These are phyloP conservation scores for Patellifolia procumbens DNA, from an alignment of 179 eudicot species.

Conservation along the genomic window DNA sequence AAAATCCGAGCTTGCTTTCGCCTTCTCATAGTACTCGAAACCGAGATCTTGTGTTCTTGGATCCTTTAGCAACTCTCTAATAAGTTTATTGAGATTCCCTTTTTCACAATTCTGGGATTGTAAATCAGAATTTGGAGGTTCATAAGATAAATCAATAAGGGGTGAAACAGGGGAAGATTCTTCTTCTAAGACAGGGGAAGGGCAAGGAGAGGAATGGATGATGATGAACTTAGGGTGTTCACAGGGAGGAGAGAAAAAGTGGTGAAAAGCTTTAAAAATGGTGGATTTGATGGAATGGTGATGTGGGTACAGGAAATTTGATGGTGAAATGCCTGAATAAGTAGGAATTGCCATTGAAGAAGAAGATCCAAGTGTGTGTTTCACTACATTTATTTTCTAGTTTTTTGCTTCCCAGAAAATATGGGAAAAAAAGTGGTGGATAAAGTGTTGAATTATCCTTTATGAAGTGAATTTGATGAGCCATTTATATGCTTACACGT, in stretches of 20 bases:
- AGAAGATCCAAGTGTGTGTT: background rate
- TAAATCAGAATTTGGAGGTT: slow-evolving; percentile 17
- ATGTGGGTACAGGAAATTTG: slow-evolving; percentile 33
- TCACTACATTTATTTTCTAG: background rate
- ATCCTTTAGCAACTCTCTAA: slow-evolving; percentile 44
- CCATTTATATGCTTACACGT: slow-evolving; percentile 35
- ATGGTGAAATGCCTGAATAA: slow-evolving; percentile 42
- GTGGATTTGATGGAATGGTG: slow-evolving; percentile 29
- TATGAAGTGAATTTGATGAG: slow-evolving; percentile 22
- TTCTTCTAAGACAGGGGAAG: slow-evolving; percentile 43
- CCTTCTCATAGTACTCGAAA: slow-evolving; percentile 54
- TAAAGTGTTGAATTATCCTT: slow-evolving; percentile 14
- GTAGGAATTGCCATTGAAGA: slow-evolving; percentile 42
- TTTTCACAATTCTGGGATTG: slow-evolving; percentile 13
- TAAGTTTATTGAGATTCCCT: slow-evolving; percentile 37
- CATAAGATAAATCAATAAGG: slow-evolving; percentile 35
- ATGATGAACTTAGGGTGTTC: slow-evolving; percentile 26
- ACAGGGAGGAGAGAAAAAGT: slow-evolving; percentile 33
- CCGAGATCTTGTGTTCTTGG: slow-evolving; percentile 53
- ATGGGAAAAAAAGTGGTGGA: background rate
- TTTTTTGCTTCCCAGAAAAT: background rate
- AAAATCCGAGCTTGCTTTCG: slow-evolving; percentile 44
- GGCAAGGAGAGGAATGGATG: slow-evolving; percentile 39
- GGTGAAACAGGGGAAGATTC: slow-evolving; percentile 31
- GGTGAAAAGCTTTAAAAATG: slow-evolving; percentile 28